These are phyloP conservation scores for Cyathus striatus DNA, from an alignment of 768 basidiomycete species.

Conservation along the genomic window DNA sequence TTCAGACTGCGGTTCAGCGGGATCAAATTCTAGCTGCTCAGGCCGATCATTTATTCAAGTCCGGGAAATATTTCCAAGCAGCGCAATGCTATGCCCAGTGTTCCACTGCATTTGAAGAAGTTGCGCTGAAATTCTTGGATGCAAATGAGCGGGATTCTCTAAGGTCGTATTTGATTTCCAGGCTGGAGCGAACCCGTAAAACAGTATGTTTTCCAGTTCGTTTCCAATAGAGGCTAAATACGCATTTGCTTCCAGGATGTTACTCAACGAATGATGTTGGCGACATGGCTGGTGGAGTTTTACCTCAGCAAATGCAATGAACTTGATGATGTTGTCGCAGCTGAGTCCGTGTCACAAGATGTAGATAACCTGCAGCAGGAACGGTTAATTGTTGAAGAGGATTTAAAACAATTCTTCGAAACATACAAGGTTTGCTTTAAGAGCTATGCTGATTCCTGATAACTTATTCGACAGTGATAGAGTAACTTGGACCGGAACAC, in stretches of 20 bases:
- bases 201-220: conserved; percentile 41
- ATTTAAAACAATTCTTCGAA: conserved; percentile 86
- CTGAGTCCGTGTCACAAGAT: conserved; percentile 76
- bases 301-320: conserved; percentile 96
- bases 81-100: conserved; percentile 91
- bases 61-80: conserved; percentile 83
- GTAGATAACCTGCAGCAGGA: conserved; percentile 83
- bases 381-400: conserved; percentile 82
- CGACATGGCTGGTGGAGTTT: conserved; percentile 97
- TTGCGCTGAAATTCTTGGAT: conserved; percentile 86
- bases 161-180: conserved; percentile 82
- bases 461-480: conserved; percentile 33
- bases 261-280: conserved; percentile 95
- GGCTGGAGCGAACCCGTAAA: conserved; percentile 81
- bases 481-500: conserved; percentile 80
- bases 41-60: conserved; percentile 73
- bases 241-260: conserved; percentile 52
- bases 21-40: conserved; percentile 82
- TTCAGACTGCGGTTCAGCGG: conserved; percentile 80
- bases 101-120: conserved; percentile 86
- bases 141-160: conserved; percentile 86
- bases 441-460: background rate
- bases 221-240: background rate
- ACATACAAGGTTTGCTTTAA: conserved; percentile 73
- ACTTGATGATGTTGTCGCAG: conserved; percentile 88